These are phyloP conservation scores for Suillus hirtellus DNA, from an alignment of 768 basidiomycete species.

Conservation along the genomic window DNA sequence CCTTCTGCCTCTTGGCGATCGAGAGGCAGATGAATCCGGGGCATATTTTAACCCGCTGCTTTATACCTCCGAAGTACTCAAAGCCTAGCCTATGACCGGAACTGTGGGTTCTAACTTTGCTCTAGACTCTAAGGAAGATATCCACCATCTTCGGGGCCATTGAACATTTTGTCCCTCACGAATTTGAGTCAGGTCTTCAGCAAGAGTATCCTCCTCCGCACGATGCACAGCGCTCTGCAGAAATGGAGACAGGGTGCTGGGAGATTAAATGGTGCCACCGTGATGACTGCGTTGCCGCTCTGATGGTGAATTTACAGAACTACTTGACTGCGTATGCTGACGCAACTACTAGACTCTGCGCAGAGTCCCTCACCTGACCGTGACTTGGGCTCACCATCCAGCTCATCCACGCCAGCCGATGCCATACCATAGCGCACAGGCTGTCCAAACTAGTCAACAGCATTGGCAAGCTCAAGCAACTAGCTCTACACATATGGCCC, in stretches of 20 bases:
- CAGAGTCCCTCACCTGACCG: slow-evolving; percentile 66
- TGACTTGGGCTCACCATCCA: slow-evolving; percentile 80
- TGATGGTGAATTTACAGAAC: slow-evolving; percentile 52
- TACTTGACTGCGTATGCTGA: slow-evolving; percentile 10
- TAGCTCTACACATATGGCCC: slow-evolving; percentile 12
- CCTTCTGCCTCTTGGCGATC: slow-evolving; percentile 26
- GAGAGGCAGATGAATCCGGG: slow-evolving; percentile 30
- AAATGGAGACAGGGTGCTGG: slow-evolving; percentile 66
- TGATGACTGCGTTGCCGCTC: slow-evolving; percentile 71
- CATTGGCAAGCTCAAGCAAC: slow-evolving; percentile 23
- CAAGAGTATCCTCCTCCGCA: slow-evolving; percentile 51
- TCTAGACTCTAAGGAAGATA: slow-evolving; percentile 53
- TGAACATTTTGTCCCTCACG: slow-evolving; percentile 50
- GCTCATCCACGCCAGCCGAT: slow-evolving; percentile 19
- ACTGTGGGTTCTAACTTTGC: slow-evolving; percentile 8
- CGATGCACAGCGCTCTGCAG: slow-evolving; percentile 48
- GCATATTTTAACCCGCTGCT: slow-evolving; percentile 57
- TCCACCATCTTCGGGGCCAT: slow-evolving; percentile 62
- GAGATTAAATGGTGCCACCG: slow-evolving; percentile 80
- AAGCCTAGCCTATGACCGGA: background rate
- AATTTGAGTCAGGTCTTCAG: slow-evolving; percentile 19
- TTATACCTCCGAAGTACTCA: slow-evolving; percentile 58
- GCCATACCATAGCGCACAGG: slow-evolving; percentile 16
- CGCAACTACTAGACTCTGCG: slow-evolving; percentile 56
- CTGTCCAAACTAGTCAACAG: slow-evolving; percentile 12